Evolutionary conservation across 202 grass and related monocot genomes (phyloP), one percentile per base, ranked within the genome.

Genomic region (Panicum virgatum): DNA sequence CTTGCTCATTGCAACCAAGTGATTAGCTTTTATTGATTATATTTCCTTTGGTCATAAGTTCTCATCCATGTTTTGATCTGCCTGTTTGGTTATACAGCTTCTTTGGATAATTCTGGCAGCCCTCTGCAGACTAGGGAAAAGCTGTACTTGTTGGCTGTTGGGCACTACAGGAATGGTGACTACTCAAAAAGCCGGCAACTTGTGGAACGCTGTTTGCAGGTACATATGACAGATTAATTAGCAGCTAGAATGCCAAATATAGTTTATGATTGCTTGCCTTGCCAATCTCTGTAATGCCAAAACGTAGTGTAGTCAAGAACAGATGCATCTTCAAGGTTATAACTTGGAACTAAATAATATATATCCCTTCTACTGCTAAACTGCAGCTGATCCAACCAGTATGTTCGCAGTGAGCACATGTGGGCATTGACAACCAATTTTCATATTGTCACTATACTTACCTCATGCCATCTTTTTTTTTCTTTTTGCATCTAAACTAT

Each of bases 121-220:
- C 80, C 91, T 66, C 84, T 92, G 60, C 37, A 90, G 75, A 87
- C 70, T 22, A 89, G 89, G 67, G 96, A 96, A 73, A 96, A 93
- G 50, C 2, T 98, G 45, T 98, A 96, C 77, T 80, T 98, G 63
- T 56, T 98, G 84, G 96, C 96, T 83, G 90, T 99, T 82, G 96
- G 96, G 18, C 73, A 83, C 83, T 96, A 84, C 73, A 96, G 96
- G 86, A 92, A 71, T 90, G 90, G 92, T 34, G 87, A 98, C 83
- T 96, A 98, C 71, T 83, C 91, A 43, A 93, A 76, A 90, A 98
- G 96, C 64, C 87, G 96, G 23, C 89, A 98, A 64, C 87, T 98
- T 59, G 69, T 80, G 45, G 96, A 98, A 18, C 89, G 80, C 37
- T 98, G 92, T 88, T 88, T 98, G 61, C 68, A 91, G 92, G 96